Conservation (phyloP, 441 rosid species). For the Raphanus hybrid region DNA sequence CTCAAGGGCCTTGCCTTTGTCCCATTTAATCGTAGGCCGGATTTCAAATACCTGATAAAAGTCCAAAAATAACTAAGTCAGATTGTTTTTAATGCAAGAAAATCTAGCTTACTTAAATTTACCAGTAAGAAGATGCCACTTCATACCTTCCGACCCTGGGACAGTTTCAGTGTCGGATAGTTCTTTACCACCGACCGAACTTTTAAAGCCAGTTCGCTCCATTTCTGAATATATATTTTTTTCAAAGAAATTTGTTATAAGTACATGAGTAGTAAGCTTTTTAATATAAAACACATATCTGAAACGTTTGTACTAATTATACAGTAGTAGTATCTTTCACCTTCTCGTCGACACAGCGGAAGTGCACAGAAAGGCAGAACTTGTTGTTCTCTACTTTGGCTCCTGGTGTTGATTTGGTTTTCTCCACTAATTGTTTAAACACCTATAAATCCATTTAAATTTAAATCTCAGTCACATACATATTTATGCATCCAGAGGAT, state of each 20-base stretch:
- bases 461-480: not conserved
- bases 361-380: conserved; percentile 84
- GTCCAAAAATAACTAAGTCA: not conserved
- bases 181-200: conserved; percentile 75
- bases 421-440: conserved; percentile 55
- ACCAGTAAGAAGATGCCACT: conserved; percentile 24
- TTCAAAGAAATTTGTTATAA: not conserved
- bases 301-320: not conserved
- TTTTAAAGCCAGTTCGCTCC: conserved; percentile 69
- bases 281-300: not conserved
- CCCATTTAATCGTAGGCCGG: conserved; percentile 91
- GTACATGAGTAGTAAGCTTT: not conserved
- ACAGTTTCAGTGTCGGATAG: conserved; percentile 69
- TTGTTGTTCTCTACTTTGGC: conserved; percentile 82
- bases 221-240: conserved; percentile 52
- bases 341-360: conserved; percentile 74
- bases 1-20: conserved; percentile 98
- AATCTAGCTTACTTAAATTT: not conserved
- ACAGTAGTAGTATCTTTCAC: conserved; percentile 34
- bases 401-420: conserved; percentile 67
- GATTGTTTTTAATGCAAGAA: not conserved
- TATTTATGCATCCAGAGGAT: not conserved
- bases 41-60: conserved; percentile 77
- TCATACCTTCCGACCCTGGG: conserved; percentile 85
- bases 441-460: conserved; percentile 41